Conservation (phyloP, 371 early-diverging fungal genomes). For the Basidiobolus meristosporus region DNA sequence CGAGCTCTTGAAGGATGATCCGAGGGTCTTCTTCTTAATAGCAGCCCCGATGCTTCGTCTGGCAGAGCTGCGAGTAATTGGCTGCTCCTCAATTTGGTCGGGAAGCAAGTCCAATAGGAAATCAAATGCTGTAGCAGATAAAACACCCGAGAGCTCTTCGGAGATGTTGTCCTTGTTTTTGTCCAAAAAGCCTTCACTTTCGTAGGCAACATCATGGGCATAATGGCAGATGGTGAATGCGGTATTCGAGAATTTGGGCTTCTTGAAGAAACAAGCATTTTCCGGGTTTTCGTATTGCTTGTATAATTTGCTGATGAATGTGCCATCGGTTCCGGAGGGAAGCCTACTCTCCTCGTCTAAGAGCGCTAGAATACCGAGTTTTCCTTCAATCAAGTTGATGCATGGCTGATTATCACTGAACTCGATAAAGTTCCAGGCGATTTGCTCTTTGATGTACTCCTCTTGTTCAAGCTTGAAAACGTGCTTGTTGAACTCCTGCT, state of each 20-base stretch:
- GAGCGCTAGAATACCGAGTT: slow-evolving; percentile 76
- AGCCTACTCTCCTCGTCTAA: slow-evolving; percentile 94
- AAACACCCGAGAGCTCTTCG: slow-evolving; percentile 63
- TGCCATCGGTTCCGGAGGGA: slow-evolving; percentile 74
- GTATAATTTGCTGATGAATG: slow-evolving; percentile 72
- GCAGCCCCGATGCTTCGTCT: slow-evolving; percentile 28
- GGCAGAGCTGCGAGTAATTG: slow-evolving; percentile 5
- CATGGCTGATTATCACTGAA: no score
- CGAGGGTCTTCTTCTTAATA: slow-evolving; percentile 66
- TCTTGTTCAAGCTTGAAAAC: slow-evolving; percentile 92
- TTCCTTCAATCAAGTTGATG: slow-evolving; percentile 95
- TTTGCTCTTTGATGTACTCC: slow-evolving; percentile 85
- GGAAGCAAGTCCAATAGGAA: slow-evolving; percentile 64
- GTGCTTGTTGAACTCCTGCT: slow-evolving; percentile 90
- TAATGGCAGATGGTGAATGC: slow-evolving; percentile 82
- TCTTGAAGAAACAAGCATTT: slow-evolving; percentile 60
- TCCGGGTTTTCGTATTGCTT: slow-evolving; percentile 43
- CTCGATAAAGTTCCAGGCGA: slow-evolving; percentile 79
- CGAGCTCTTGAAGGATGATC: slow-evolving; percentile 67
- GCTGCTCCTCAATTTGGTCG: slow-evolving; percentile 9
- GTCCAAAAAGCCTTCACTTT: slow-evolving; percentile 86
- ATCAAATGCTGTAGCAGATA: slow-evolving; percentile 42
- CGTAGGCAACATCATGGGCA: slow-evolving; percentile 81
- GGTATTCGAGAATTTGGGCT: slow-evolving; percentile 69
- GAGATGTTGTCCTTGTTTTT: slow-evolving; percentile 98